Evolutionary conservation across 1,284 basidiomycete genomes (phyloP).

Genomic region (Leccinum fallax): DNA sequence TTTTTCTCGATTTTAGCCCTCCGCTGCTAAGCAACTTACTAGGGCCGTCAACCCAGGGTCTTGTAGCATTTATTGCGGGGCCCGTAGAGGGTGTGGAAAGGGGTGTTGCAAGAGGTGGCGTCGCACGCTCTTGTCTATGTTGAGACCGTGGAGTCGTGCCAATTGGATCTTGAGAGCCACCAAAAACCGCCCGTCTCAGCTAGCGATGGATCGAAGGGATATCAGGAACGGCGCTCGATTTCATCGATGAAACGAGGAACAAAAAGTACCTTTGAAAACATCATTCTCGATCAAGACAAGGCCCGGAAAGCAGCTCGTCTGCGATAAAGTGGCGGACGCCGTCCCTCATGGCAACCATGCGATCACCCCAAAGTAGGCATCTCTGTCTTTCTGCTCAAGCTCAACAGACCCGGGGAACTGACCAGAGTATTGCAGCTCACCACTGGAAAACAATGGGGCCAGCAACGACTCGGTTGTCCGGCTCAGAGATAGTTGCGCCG

Average conservation of each 20-base stretch:
- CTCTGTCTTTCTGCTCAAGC: not conserved
- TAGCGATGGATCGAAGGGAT: not conserved
- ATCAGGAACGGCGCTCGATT: not conserved
- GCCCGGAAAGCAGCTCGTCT: not conserved
- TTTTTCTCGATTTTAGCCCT: not conserved
- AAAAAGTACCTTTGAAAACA: not conserved
- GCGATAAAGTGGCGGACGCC: not conserved
- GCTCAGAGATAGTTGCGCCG: not conserved
- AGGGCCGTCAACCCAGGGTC: not conserved
- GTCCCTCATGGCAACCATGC: not conserved
- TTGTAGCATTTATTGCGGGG: not conserved
- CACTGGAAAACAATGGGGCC: not conserved
- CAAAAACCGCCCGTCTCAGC: not conserved
- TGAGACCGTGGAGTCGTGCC: not conserved
- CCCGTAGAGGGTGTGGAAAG: not conserved
- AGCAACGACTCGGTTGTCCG: not conserved
- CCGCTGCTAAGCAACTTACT: not conserved
- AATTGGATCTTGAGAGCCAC: not conserved
- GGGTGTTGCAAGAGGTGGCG: not conserved
- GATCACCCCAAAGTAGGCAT: not conserved
- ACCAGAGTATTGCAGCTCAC: not conserved
- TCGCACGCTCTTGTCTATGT: not conserved
- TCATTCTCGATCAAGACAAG: not conserved
- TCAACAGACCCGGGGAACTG: not conserved
- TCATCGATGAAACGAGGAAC: not conserved